Base-by-base conservation (phyloP, 768 basidiomycete species). In the Mrakia blollopis region DNA sequence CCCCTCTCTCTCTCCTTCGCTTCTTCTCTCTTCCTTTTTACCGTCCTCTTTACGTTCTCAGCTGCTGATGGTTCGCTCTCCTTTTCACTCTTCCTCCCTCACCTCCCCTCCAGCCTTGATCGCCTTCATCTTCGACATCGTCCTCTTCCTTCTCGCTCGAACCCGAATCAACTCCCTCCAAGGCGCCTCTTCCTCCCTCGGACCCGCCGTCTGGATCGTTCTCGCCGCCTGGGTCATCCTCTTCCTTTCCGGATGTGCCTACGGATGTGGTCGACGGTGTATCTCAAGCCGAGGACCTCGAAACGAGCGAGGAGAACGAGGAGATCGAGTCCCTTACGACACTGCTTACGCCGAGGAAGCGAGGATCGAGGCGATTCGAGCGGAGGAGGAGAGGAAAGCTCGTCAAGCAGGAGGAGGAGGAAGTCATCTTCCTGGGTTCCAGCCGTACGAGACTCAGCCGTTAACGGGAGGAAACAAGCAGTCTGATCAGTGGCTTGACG, bases 101-200 rank as follows among this genome's bases (percentile, higher is more conserved):
- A 4, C 52, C 30, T 50, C 32, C 57, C 39, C 28, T 61, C 21
- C 52, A 76, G 87, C 93, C 71, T 86, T 98, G 78, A 81, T 92
- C 62, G 94, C 95, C 7, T 95, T 98, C 84, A 88, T 96, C 44
- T 94, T 98, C 83, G 97, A 99, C 83, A 84, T 98, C 76, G 91
- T 88, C 80, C 85, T 97, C 76, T 98, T 98, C 85, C 93, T 92
- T 86, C 84, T 96, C 75, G 92, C 92, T 76, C 94, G 91, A 81
- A 85, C 91, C 62, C 89, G 94, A 73, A 91, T 99, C 83, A 91
- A 92, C 82, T 78, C 80, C 25, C 87, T 89, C n/a, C 80, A 86
- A 6, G 90, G 93, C 28, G 94, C 92, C 8, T 86, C 86, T 0
- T 94, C 96, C 0, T 84, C 86, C 28, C 91, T 95, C 11, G 95